These are phyloP conservation scores for Drechslera avenae DNA, from an alignment of 2,329 filamentous ascomycete species.

Conservation along the genomic window DNA sequence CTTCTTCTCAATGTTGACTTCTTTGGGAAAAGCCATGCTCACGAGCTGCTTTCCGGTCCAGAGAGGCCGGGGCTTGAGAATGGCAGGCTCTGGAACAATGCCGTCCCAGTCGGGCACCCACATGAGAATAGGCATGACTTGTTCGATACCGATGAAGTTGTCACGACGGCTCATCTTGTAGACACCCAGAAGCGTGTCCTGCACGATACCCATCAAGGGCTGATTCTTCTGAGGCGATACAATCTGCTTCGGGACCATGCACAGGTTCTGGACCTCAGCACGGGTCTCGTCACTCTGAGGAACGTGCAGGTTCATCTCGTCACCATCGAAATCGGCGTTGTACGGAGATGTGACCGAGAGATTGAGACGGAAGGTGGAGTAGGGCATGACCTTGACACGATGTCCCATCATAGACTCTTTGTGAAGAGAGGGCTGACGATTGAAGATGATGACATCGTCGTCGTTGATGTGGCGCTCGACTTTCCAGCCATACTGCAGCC, in stretches of 20 bases:
- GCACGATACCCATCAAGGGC: conserved; percentile 98
- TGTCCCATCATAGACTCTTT: conserved; percentile 99
- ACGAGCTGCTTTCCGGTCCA: conserved; percentile 99
- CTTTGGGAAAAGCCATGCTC: conserved; percentile 86
- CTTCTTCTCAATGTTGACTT: conserved; percentile 71
- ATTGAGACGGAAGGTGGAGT: conserved; percentile 97
- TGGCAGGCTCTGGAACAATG: conserved; percentile 88
- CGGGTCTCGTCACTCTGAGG: conserved; percentile 97
- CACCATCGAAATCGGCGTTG: conserved; percentile 99
- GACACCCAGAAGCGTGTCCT: conserved; percentile 93
- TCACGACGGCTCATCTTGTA: conserved; percentile 97
- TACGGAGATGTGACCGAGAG: conserved; percentile 97
- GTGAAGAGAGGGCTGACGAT: conserved; percentile 97
- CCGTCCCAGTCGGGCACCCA: conserved; percentile 99
- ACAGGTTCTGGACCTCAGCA: conserved; percentile 90
- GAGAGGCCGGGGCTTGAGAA: conserved; percentile 85
- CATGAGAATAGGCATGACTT: conserved; percentile 95
- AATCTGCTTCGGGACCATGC: conserved; percentile 97
- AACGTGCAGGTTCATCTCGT: conserved; percentile 99
- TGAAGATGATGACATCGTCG: conserved; percentile 98
- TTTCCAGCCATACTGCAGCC: conserved; percentile 95
- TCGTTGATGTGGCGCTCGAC: conserved; percentile 96
- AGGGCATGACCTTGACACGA: conserved; percentile 95
- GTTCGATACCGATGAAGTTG: conserved; percentile 84
- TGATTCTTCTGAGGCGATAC: conserved; percentile 97